Conservation (phyloP, 305 asterid species). For the Fraxinus sp. region DNA sequence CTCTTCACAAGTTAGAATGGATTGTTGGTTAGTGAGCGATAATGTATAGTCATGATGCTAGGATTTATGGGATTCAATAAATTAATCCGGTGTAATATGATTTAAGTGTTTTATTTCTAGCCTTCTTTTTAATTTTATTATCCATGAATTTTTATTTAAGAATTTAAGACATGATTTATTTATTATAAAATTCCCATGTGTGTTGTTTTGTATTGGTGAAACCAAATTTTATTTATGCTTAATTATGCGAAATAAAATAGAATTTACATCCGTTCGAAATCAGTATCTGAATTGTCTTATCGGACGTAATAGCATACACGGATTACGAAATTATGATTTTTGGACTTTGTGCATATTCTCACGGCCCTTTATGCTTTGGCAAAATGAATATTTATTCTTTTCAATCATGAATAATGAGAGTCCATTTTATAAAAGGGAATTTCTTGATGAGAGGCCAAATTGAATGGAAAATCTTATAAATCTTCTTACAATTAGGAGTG, state of each 20-base stretch:
- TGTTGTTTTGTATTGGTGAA: background rate
- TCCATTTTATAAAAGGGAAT: too few species aligned
- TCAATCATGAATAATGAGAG: too few species aligned
- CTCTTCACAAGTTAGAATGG: too few species aligned
- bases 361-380: background rate
- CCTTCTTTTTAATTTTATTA: background rate
- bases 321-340: background rate
- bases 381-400: background rate
- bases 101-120: too few species aligned
- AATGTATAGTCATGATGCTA: too few species aligned
- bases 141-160: background rate
- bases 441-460: too few species aligned
- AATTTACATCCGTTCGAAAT: background rate
- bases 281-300: too few species aligned
- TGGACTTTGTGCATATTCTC: background rate
- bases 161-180: background rate
- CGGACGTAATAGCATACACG: background rate
- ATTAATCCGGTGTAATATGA: too few species aligned
- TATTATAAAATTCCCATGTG: background rate
- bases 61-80: too few species aligned
- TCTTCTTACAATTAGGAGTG: background rate
- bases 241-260: too few species aligned
- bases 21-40: too few species aligned
- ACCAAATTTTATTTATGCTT: background rate
- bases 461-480: too few species aligned